Evolutionary conservation across 2,329 filamentous ascomycete genomes (phyloP).

Genomic region (Clonostachys rhizophaga): DNA sequence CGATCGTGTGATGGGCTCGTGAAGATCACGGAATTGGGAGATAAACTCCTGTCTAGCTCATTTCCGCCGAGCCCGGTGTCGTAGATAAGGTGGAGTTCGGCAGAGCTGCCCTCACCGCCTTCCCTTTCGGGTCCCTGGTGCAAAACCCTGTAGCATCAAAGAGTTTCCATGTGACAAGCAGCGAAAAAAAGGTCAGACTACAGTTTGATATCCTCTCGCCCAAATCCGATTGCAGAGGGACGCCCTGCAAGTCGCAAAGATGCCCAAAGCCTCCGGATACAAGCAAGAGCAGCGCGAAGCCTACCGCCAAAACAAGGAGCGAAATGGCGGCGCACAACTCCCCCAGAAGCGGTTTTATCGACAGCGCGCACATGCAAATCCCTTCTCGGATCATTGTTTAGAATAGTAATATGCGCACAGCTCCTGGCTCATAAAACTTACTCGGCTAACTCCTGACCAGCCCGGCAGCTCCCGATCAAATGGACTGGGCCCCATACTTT

Average conservation of each 20-base stretch:
- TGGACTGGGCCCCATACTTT: conserved; percentile 89
- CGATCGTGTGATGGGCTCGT: too few species aligned
- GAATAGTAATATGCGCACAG: conserved; percentile 62
- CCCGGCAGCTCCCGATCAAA: conserved; percentile 70
- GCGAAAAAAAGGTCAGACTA: background rate
- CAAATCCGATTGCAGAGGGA: too few species aligned
- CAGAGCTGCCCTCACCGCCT: background rate
- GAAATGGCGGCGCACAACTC: conserved; percentile 53
- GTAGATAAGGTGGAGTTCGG: background rate
- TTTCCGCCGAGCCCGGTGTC: background rate
- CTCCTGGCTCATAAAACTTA: background rate
- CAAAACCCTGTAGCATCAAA: background rate
- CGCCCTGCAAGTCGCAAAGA: too few species aligned
- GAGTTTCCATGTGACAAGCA: background rate
- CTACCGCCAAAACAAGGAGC: conserved; percentile 52
- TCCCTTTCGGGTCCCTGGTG: background rate
- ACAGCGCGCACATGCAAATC: conserved; percentile 94
- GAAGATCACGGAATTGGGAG: too few species aligned
- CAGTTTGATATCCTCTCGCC: too few species aligned
- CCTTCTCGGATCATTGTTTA: conserved; percentile 90
- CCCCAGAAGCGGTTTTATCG: conserved; percentile 96
- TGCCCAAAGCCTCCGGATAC: too few species aligned
- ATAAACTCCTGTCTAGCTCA: too few species aligned
- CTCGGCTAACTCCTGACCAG: conserved; percentile 35
- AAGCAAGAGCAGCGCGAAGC: conserved; percentile 56